phyloP scores from a whole-genome alignment of 495 filamentous ascomycete species.

The Elasticomyces elasticus region DNA sequence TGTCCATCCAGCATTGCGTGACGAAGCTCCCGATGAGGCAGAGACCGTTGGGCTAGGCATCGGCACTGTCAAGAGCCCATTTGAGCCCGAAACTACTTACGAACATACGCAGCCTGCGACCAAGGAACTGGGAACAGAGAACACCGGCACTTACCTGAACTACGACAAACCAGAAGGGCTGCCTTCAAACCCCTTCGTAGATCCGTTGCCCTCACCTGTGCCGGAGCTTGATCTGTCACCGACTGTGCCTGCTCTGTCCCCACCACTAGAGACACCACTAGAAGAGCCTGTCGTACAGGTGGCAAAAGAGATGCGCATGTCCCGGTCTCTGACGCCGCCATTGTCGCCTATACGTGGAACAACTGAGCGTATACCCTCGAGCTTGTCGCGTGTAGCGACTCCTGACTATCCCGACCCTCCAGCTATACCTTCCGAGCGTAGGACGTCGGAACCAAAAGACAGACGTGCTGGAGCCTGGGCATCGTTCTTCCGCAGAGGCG shows the following conservation, averaged over 20 bases:
- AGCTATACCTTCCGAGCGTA: constrained; percentile 28
- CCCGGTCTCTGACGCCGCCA: constrained; percentile 46
- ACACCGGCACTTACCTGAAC: constrained; percentile 11
- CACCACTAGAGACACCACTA: constrained; percentile 25
- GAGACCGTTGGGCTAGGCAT: constrained; percentile 17
- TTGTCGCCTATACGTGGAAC: constrained; percentile 39
- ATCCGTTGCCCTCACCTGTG: constrained; percentile 7
- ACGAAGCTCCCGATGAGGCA: background rate
- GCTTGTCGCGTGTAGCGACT: constrained; percentile 6
- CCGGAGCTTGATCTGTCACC: background rate
- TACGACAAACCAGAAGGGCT: constrained; percentile 1
- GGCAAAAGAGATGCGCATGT: constrained; percentile 41
- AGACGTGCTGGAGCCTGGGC: constrained; percentile 43
- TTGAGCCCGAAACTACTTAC: background rate
- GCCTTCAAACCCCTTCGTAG: constrained; percentile 21
- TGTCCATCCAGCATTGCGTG: constrained; percentile 17
- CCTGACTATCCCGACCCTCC: constrained; percentile 3
- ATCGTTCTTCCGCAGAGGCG: constrained; percentile 64
- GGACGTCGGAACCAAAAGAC: constrained; percentile 35
- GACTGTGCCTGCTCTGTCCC: constrained; percentile 1
- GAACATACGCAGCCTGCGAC: background rate
- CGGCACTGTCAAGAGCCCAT: background rate
- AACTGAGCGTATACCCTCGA: constrained; percentile 6
- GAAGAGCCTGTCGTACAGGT: constrained; percentile 40
- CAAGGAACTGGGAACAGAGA: constrained; percentile 7